phyloP scores from a whole-genome alignment of 352 stramenopile species.

The Phytophthora boehmeriae region DNA sequence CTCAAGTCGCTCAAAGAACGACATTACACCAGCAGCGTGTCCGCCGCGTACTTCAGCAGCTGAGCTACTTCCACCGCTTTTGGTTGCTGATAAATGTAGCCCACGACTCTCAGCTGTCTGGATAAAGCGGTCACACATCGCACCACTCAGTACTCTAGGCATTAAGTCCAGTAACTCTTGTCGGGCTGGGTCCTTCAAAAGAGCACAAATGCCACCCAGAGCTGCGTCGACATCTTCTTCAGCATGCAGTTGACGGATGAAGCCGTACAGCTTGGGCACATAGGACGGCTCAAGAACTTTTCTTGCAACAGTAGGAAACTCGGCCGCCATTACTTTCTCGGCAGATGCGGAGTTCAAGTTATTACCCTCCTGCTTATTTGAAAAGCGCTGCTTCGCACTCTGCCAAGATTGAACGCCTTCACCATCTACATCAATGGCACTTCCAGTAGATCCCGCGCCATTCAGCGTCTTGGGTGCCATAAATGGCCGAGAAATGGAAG shows the following conservation, averaged over 20 bases:
- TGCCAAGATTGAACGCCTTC: slow-evolving; percentile 37
- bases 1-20: slow-evolving; percentile 74
- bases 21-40: slow-evolving; percentile 27
- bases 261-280: slow-evolving; percentile 58
- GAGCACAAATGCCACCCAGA: slow-evolving; percentile 53
- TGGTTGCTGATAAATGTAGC: slow-evolving; percentile 32
- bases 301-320: slow-evolving; percentile 60
- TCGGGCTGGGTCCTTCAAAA: slow-evolving; percentile 47
- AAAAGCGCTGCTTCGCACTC: slow-evolving; percentile 41
- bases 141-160: slow-evolving; percentile 59
- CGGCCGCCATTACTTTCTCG: slow-evolving; percentile 29
- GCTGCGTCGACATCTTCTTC: slow-evolving; percentile 45
- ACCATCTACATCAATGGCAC: slow-evolving; percentile 19
- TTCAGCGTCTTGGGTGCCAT: slow-evolving; percentile 33
- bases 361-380: slow-evolving; percentile 10
- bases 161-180: slow-evolving; percentile 68
- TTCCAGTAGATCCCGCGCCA: slow-evolving; percentile 9
- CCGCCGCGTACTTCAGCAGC: slow-evolving; percentile 6
- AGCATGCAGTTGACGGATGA: slow-evolving; percentile 62
- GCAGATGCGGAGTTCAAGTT: slow-evolving; percentile 2
- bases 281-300: slow-evolving; percentile 54
- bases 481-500: slow-evolving; percentile 74
- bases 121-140: slow-evolving; percentile 56
- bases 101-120: slow-evolving; percentile 39
- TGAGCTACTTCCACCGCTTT: slow-evolving; percentile 4